Base-by-base conservation (phyloP, 306 rosid genomes). In the Vigna radiata region DNA sequence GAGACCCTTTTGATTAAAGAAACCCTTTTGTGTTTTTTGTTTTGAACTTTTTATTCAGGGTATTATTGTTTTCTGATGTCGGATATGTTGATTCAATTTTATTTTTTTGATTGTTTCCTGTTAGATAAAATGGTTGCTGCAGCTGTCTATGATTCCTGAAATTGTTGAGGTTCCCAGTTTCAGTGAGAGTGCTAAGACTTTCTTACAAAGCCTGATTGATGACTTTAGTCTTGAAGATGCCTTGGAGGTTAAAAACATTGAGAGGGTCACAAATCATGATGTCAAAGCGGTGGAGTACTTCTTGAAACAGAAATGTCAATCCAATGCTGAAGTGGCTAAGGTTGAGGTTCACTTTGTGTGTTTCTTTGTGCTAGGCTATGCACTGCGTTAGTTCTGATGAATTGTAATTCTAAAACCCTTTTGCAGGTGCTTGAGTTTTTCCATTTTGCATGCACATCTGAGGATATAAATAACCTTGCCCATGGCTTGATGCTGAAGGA, bases 371-470 rank as follows among this genome's bases (percentile, higher is more conserved):
- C 14, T 44, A 11, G 70, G 55, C 15, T 69, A 5, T 50, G 14
- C 61, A 6, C 39, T 58, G 44, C 7, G 72, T 82, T 75, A 25
- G 11, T 62, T 53, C 13, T 79, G 49, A 41, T 79, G 39, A 36
- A 48, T 76, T 64, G 2, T 49, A 13, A 19, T 77, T 74, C 25
- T 54, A 48, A 47, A 39, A 47, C 39, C 0, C 43, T 59, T 68
- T 64, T 29, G 60, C 44, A 93, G 97, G 98, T 91, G 82, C 92
- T 91, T 78, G 96, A 93, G 69, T 93, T 93, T 86, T 91, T 91
- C 68, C 98, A 93, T 84, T 93, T 93, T 83, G 90, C 90, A 48
- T 93, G 97, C 85, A 93, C 98, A 11, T 93, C 98, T 0, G 98
- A 93, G 85, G 98, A 91, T 79, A 88, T 93, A 77, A 93, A 93